phyloP scores from a whole-genome alignment of 768 basidiomycete genomes.

The Trametes coccinea region DNA sequence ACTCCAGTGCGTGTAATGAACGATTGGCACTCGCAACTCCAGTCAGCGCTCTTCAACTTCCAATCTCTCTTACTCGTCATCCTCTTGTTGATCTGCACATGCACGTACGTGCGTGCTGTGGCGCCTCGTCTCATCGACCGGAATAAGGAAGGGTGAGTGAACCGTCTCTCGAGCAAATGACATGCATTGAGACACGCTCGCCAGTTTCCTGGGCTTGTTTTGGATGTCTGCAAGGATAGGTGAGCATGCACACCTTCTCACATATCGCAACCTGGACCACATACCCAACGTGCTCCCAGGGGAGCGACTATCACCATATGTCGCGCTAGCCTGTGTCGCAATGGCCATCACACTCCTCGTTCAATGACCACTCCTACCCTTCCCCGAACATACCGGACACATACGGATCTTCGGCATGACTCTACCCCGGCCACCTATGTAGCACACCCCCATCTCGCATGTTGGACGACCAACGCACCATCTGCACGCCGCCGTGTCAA shows the following conservation, averaged over 20 bases:
- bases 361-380: slow-evolving; percentile 37
- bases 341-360: slow-evolving; percentile 82
- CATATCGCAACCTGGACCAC: neutral
- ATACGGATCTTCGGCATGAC: too few species aligned
- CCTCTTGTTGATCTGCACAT: slow-evolving; percentile 93
- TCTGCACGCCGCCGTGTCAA: too few species aligned
- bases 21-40: neutral
- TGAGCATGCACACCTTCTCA: slow-evolving; percentile 35
- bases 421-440: too few species aligned
- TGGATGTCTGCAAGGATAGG: slow-evolving; percentile 97
- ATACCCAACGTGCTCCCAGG: slow-evolving; percentile 46
- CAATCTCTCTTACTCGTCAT: slow-evolving; percentile 93
- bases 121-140: slow-evolving; percentile 88
- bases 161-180: neutral
- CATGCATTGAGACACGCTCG: neutral
- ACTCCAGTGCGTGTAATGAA: too few species aligned
- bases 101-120: slow-evolving; percentile 90
- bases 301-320: slow-evolving; percentile 94
- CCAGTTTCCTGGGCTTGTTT: slow-evolving; percentile 86
- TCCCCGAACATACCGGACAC: too few species aligned
- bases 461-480: too few species aligned
- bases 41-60: slow-evolving; percentile 98
- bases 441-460: too few species aligned
- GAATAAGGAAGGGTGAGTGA: slow-evolving; percentile 84
- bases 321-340: slow-evolving; percentile 85